Base-by-base conservation (phyloP, 208 protist species). In the Balamuthia mandrillaris region DNA sequence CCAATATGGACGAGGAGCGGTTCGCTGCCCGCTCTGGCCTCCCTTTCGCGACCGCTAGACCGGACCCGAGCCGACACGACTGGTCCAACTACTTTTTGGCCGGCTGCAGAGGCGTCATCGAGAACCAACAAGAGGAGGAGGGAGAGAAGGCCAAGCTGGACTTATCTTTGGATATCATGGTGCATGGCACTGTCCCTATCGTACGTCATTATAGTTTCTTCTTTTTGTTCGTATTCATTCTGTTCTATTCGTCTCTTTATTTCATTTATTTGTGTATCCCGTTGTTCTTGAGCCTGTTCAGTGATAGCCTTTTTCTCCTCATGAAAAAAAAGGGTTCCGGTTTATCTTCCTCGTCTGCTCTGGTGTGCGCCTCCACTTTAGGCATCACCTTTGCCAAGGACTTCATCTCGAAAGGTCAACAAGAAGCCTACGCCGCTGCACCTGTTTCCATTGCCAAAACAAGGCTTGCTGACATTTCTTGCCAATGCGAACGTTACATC, bases 361-460 rank as follows among this genome's bases (percentile, higher is more conserved):
- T 90, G 7, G 87, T 90, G n/a, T 90, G 87, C 74, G 87, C 84
- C 12, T 79, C 75, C 24, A 61, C 83, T n/a, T 41, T 90, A 10
- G 75, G 83, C 14, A 39, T 85, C 27, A 39, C 83, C 4, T 45
- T 77, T 21, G 70, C 45, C n/a, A 84, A 90, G 47, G 52, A 87
- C 24, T 21, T 87, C 14, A 24, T 37, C 5, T 82, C 54, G 9
- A 74, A 42, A 3, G 81, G 81, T 56, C n/a, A 81, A 12, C 18
- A 70, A 63, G n/a, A 70, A 70, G 61, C 61, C 18, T 58, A 70
- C n/a, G 61, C 21, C 24, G n/a, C 56, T 65, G 12, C 35, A 24
- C 2, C 49, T 79, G 3, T 81, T 54, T 70, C 21, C 61, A 54
- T 70, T 82, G 21, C 42, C 72, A 74, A 87, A 72, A 83, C 45